Conservation (phyloP, 257 asterid species). For the Cynanchum wilfordii region DNA sequence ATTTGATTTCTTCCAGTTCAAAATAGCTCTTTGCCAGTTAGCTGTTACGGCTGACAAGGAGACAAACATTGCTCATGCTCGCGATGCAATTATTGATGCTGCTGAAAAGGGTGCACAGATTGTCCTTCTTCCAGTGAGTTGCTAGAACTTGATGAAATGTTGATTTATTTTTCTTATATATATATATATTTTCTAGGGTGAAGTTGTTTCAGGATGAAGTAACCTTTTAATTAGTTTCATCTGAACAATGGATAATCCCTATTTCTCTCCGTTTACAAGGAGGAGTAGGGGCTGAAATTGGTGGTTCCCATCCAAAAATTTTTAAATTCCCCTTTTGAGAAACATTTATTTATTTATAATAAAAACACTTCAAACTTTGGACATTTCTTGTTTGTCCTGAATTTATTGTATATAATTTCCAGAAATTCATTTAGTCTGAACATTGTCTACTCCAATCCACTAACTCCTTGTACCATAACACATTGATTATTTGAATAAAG, state of each 20-base stretch:
- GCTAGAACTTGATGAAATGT: constrained; percentile 7
- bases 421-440: neutral
- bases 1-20: constrained; percentile 53
- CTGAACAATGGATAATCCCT: neutral
- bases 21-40: constrained; percentile 81
- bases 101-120: constrained; percentile 69
- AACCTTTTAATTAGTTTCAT: neutral
- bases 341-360: neutral
- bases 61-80: constrained; percentile 60
- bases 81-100: constrained; percentile 55
- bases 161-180: neutral
- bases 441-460: neutral
- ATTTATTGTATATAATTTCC: neutral
- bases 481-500: neutral
- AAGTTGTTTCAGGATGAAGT: neutral
- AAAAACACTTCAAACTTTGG: too few relatives aligned
- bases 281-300: too few relatives aligned
- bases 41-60: constrained; percentile 62
- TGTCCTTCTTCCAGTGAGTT: constrained; percentile 72
- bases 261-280: neutral
- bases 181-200: neutral
- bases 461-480: neutral
- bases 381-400: neutral
- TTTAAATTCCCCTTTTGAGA: neutral
- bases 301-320: too few relatives aligned